Conservation (phyloP, 2,329 filamentous ascomycete species). For the Colletotrichum lentis region DNA sequence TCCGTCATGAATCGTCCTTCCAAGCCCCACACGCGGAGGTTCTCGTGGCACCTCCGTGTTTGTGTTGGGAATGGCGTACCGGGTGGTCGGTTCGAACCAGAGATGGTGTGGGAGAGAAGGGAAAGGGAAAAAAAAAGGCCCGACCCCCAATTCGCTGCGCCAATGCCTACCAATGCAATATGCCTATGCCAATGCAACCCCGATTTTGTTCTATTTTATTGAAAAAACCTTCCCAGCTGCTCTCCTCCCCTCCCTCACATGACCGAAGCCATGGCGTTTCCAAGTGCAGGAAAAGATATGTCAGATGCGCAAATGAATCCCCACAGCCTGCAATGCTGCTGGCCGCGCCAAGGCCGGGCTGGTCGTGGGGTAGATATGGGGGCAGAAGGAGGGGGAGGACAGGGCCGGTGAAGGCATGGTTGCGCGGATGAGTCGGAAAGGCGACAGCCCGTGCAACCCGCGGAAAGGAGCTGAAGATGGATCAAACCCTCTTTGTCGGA, state of each 20-base stretch:
- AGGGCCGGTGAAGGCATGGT: not conserved
- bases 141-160: constrained; percentile 28
- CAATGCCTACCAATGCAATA: constrained; percentile 29
- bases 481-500: constrained; percentile 10
- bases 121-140: not conserved
- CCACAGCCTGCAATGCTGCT: constrained; percentile 21
- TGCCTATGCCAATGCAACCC: constrained; percentile 35
- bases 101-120: not conserved
- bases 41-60: constrained; percentile 23
- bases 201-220: constrained; percentile 26
- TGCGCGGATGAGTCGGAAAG: constrained; percentile 25
- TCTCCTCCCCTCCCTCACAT: constrained; percentile 25
- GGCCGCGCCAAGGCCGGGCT: constrained; percentile 5
- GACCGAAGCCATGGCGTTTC: constrained; percentile 22
- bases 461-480: constrained; percentile 7
- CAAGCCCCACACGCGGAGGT: constrained; percentile 16
- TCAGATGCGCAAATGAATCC: constrained; percentile 25
- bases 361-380: constrained; percentile 17
- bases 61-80: constrained; percentile 32
- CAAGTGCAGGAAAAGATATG: constrained; percentile 4
- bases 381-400: not conserved
- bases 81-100: constrained; percentile 11
- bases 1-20: constrained; percentile 4
- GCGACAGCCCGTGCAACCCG: constrained; percentile 6
- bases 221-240: constrained; percentile 6